Evolutionary conservation across 1,284 basidiomycete species (phyloP), one percentile per base, ranked within the genome.

Genomic region (Malassezia cuniculi): DNA sequence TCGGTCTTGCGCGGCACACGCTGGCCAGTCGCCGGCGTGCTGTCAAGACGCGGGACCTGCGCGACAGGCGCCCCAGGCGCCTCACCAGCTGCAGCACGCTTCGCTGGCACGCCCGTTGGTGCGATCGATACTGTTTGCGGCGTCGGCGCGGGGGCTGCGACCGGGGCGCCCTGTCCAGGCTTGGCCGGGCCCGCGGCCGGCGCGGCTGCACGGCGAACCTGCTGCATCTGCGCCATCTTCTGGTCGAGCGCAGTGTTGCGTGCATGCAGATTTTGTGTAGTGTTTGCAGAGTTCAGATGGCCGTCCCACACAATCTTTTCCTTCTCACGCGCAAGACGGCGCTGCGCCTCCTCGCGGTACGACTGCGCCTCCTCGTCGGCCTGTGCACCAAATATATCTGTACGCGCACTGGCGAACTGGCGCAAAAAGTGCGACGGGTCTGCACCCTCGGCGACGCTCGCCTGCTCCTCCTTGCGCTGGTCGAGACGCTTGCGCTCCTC

Each of bases 241-340:
- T 58, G 39, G 26, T 61, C 58, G 30, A 53, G 37, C 5, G 40
- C 47, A 4, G 34, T 33, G 36, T 52, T 54, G 21, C 52, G 52
- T 31, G 41, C 47, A 14, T 42, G 34, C 27, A 51, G 33, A 18
- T 64, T 54, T 21, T 48, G 49, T 5, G 60, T 55, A 10, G 48
- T 43, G 12, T 37, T 40, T 21, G 40, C 34, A 30, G 50, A 54
- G 27, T 52, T 55, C 8, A 48, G 47, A 33, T 65, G 63, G 18
- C 63, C 63, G 36, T 66, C 63, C 59, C 60, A 66, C 25, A 62
- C 50, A 41, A 59, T 52, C 48, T 55, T 57, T 31, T 63, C 63
- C 46, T 54, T 60, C 32, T 64, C 57, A 30, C 52, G 54, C 25
- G 56, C 52, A 20, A 54, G 36, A 16, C 48, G 41, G 30, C 31